Conservation (phyloP, 331 rosid genomes). For the Pyracantha coccinea region DNA sequence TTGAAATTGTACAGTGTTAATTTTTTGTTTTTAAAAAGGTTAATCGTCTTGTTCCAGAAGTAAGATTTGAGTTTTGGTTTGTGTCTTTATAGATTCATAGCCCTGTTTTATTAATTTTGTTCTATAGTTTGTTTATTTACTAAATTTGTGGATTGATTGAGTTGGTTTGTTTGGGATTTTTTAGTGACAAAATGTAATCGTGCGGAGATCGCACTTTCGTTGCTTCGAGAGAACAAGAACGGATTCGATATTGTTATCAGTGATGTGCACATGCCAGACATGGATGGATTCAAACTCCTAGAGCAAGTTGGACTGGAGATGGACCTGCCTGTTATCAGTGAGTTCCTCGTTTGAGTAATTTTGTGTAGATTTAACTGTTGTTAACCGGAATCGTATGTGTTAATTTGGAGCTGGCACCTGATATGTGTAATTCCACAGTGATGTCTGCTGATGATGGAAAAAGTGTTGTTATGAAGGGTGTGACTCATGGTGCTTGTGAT, state of each 20-base stretch:
- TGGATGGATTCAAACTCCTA: conserved; percentile 96
- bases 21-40: not conserved
- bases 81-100: conserved; percentile 8
- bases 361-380: conserved; percentile 1
- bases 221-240: conserved; percentile 68
- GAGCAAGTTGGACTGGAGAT: conserved; percentile 90
- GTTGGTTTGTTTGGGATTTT: conserved; percentile 10
- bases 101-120: conserved; percentile 4
- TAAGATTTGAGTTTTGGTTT: not conserved
- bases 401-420: conserved; percentile 10
- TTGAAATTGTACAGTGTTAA: not conserved
- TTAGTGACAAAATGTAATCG: conserved; percentile 80
- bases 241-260: conserved; percentile 93
- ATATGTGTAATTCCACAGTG: conserved; percentile 47
- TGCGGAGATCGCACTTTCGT: conserved; percentile 68
- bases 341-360: conserved; percentile 18
- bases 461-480: conserved; percentile 93
- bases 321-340: conserved; percentile 98
- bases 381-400: not conserved
- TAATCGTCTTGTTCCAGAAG: conserved; percentile 9
- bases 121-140: not conserved
- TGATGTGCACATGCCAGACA: conserved; percentile 99
- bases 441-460: conserved; percentile 95
- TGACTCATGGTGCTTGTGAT: conserved; percentile 99
- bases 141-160: conserved; percentile 11